phyloP scores from a whole-genome alignment of 768 basidiomycete genomes.

The Podaxis sp. region DNA sequence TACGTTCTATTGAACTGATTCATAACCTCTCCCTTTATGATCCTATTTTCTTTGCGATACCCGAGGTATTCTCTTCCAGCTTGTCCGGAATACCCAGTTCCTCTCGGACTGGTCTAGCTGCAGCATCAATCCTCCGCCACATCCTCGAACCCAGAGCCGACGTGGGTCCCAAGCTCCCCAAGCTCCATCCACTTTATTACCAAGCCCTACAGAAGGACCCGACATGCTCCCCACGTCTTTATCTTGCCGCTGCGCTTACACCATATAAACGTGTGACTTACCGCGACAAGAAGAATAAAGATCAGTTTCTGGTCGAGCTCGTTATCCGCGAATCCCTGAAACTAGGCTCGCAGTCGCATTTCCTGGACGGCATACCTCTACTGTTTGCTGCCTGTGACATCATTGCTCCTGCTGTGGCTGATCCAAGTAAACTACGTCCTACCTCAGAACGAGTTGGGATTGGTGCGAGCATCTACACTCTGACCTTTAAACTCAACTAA shows the following conservation, averaged over 20 bases:
- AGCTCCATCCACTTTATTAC: slow-evolving; percentile 45
- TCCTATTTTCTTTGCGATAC: slow-evolving; percentile 56
- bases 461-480: slow-evolving; percentile 35
- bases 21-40: slow-evolving; percentile 66
- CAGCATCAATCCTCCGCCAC: slow-evolving; percentile 53
- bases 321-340: slow-evolving; percentile 84
- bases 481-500: slow-evolving; percentile 3
- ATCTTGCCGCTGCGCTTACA: slow-evolving; percentile 70
- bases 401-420: not conserved
- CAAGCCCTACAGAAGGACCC: slow-evolving; percentile 31
- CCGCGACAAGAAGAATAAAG: slow-evolving; percentile 60
- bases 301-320: slow-evolving; percentile 53
- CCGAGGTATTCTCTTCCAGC: slow-evolving; percentile 33
- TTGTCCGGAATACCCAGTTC: slow-evolving; percentile 42
- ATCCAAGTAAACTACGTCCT: slow-evolving; percentile 24
- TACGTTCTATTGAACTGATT: slow-evolving; percentile 73
- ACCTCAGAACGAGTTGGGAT: slow-evolving; percentile 53
- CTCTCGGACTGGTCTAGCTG: slow-evolving; percentile 42
- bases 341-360: slow-evolving; percentile 73
- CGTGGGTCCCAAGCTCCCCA: slow-evolving; percentile 27
- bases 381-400: slow-evolving; percentile 54
- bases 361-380: slow-evolving; percentile 67
- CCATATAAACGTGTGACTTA: slow-evolving; percentile 64
- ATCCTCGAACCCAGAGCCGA: slow-evolving; percentile 31
- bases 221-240: slow-evolving; percentile 56